Base-by-base conservation (phyloP, 768 basidiomycete genomes). In the Albatrellus ellisii region DNA sequence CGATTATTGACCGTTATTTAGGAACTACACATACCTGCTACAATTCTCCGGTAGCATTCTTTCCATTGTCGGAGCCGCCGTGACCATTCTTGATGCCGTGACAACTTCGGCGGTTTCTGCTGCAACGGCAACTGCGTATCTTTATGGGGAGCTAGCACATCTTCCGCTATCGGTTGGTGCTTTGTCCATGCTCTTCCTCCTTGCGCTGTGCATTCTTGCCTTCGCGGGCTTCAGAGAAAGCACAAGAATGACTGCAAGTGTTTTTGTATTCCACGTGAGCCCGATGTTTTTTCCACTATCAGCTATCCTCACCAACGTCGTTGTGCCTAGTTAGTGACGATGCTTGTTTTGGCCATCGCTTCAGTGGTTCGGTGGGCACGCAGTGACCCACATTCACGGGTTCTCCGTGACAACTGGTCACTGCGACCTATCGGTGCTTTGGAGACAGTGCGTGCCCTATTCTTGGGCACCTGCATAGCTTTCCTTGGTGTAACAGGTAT, bases 401-500 rank as follows among this genome's bases (percentile, higher is more conserved):
- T 42, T 14, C 12, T 51, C 21, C 41, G 36, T 11, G 43, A 39
- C 17, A 51, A 51, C 18, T 49, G 49, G 47, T 35, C 32, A 1
- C 39, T 43, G 18, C 49, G 49, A 10, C 49, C 49, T 12, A 35
- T 15, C 7, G 26, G 43, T 4, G 44, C 47, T 9, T 15, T 25
- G 5, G 49, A 48, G 29, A 49, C 47, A 2, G 26, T 22, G 10
- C 35, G 31, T 0, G 42, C 44, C 11, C 24, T 51, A 18, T 51
- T 51, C 29, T 48, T 48, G 26, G 49, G 49, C 37, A 39, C 45
- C 9, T 48, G 49, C 20, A 18, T 51, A 17, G 44, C 47, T n/a
- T 49, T 51, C 27, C 47, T 51, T 11, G 49, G 49, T 11, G 49
- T 51, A 14, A 51, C 49, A 7, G 49, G 49, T 51, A 41, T 35